Conservation (phyloP, 805 yeast genomes). For the Sugiyamaella lignohabitans region DNA sequence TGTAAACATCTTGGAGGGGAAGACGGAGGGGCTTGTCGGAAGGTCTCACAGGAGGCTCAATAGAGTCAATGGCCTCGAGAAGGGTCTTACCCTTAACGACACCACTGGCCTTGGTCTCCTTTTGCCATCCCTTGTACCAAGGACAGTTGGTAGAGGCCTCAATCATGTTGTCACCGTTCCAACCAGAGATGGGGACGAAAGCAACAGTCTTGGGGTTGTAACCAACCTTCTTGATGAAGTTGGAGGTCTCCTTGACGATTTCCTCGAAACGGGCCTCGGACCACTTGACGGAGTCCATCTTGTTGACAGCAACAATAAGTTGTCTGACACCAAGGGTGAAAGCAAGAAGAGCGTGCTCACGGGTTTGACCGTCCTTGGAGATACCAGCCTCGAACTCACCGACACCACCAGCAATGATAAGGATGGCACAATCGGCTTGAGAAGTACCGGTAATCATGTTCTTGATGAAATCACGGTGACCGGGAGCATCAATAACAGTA, state of each 20-base stretch:
- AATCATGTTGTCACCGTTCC: conserved; percentile 92
- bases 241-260: conserved; percentile 67
- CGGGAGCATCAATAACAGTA: conserved; percentile 92
- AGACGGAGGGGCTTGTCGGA: conserved; percentile 82
- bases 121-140: conserved; percentile 84
- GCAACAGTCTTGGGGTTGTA: conserved; percentile 75
- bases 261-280: conserved; percentile 73
- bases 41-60: conserved; percentile 76
- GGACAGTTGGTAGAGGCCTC: conserved; percentile 75
- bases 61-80: conserved; percentile 77
- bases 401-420: conserved; percentile 85
- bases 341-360: conserved; percentile 91
- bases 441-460: conserved; percentile 94
- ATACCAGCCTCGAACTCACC: conserved; percentile 97
- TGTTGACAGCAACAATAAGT: conserved; percentile 85
- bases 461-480: conserved; percentile 95
- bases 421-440: conserved; percentile 88
- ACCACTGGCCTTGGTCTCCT: conserved; percentile 73
- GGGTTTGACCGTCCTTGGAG: conserved; percentile 91
- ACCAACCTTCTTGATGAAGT: conserved; percentile 81
- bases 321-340: conserved; percentile 84
- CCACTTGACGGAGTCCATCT: conserved; percentile 94
- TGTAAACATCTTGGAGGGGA: conserved; percentile 87
- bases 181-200: conserved; percentile 88
- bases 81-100: conserved; percentile 71